Conservation (phyloP, 495 filamentous ascomycete species). For the Evernia prunastri region DNA sequence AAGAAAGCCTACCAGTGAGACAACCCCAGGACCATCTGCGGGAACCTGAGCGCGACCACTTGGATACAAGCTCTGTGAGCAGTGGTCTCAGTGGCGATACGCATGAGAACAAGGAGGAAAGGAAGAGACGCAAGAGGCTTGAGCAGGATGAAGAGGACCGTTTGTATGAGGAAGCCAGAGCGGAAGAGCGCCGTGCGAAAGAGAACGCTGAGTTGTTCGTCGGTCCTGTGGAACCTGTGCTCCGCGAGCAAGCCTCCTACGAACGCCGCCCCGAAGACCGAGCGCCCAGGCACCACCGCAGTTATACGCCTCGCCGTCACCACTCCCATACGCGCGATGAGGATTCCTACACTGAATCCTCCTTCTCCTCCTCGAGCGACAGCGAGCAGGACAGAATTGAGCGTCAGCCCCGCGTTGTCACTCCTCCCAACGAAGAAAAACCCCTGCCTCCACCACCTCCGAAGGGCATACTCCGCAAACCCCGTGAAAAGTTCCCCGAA, state of each 20-base stretch:
- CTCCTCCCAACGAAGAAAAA: conserved; percentile 28
- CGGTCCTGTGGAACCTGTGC: conserved; percentile 12
- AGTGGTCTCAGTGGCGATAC: conserved; percentile 15
- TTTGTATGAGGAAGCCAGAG: conserved; percentile 15
- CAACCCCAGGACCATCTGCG: conserved; percentile 14
- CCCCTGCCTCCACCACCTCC: conserved; percentile 37
- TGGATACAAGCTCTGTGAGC: conserved; percentile 22
- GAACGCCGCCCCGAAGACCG: conserved; percentile 24
- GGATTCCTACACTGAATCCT: conserved; percentile 25
- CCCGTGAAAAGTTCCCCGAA: conserved; percentile 64
- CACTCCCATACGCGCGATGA: conserved; percentile 21
- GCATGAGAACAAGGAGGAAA: background rate
- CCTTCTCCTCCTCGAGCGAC: conserved; percentile 27
- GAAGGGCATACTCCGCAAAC: conserved; percentile 58
- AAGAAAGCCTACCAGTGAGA: conserved; percentile 10
- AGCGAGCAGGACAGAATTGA: conserved; percentile 4
- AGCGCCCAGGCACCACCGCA: conserved; percentile 15
- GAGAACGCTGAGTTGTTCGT: conserved; percentile 19
- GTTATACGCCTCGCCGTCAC: conserved; percentile 22
- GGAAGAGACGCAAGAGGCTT: background rate
- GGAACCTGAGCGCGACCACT: conserved; percentile 18
- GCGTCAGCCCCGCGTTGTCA: conserved; percentile 44
- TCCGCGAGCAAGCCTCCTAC: conserved; percentile 28
- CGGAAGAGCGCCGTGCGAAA: conserved; percentile 17
- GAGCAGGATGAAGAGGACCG: conserved; percentile 19